A percentile compares a stretch with the other conserved stretches of the same genome.
Conservation (phyloP, 2,329 filamentous ascomycete species). For the Ophiostoma ips region DNA sequence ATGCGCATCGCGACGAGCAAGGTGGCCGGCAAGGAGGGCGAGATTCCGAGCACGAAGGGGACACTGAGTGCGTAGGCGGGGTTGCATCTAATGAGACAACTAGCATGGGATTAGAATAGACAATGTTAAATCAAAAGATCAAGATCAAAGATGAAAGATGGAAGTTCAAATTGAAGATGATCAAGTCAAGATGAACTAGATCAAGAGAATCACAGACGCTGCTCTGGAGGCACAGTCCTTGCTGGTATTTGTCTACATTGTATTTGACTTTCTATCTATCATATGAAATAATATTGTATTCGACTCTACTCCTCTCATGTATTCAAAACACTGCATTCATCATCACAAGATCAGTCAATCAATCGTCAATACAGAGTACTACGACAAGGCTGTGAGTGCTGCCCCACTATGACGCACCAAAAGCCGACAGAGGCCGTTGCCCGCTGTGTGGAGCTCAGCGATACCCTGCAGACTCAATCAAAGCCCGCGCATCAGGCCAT, state of each 20-base stretch:
- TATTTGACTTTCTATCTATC: too few species aligned
- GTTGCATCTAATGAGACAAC: too few species aligned
- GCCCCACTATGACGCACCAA: slow-evolving; percentile 9
- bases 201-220: too few species aligned
- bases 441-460: neutral
- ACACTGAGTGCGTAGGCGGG: slow-evolving; percentile 49
- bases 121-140: slow-evolving; percentile 7
- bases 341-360: too few species aligned
- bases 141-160: too few species aligned
- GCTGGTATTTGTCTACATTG: too few species aligned
- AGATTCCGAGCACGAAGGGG: slow-evolving; percentile 93
- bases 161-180: too few species aligned
- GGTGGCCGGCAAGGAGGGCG: slow-evolving; percentile 70
- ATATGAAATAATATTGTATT: too few species aligned
- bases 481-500: neutral
- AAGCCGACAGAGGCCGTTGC: neutral
- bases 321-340: too few species aligned
- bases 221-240: too few species aligned
- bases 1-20: slow-evolving; percentile 61
- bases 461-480: neutral
- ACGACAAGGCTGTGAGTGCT: neutral
- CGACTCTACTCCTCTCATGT: too few species aligned
- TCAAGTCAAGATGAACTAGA: neutral
- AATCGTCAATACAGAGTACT: too few species aligned
- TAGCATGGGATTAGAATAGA: neutral